phyloP scores from a whole-genome alignment of 2,329 filamentous ascomycete species.

The Alternaria triticina region DNA sequence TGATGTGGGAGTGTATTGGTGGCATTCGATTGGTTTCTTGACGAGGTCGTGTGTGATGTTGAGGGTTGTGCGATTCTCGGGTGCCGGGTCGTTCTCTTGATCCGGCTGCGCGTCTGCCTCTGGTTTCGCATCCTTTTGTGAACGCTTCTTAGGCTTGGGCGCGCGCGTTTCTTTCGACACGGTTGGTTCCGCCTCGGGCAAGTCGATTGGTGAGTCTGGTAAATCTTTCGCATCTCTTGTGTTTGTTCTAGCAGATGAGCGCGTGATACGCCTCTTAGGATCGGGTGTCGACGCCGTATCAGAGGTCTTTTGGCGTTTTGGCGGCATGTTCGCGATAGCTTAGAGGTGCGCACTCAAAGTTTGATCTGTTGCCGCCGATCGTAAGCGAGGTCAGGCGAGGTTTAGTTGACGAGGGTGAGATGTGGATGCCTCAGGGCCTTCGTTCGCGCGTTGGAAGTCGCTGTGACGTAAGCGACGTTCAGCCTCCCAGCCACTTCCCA shows the following conservation, averaged over 20 bases:
- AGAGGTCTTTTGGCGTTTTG: slow-evolving; percentile 9
- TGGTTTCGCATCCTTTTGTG: neutral
- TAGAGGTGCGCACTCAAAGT: neutral
- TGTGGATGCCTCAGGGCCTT: neutral
- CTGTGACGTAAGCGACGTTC: neutral
- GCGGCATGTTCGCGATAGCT: neutral
- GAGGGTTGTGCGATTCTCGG: neutral
- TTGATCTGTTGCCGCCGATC: neutral
- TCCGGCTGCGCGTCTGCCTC: neutral
- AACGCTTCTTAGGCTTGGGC: rapidly evolving
- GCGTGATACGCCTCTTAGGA: slow-evolving; percentile 15
- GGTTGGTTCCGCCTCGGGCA: neutral
- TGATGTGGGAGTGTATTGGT: slow-evolving; percentile 15
- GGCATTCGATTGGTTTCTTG: slow-evolving; percentile 31
- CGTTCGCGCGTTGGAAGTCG: too few species aligned
- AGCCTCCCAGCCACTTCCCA: slow-evolving; percentile 2
- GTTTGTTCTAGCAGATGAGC: slow-evolving; percentile 9
- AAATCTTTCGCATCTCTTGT: neutral
- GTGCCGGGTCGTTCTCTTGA: neutral
- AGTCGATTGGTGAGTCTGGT: neutral
- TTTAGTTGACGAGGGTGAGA: too few species aligned
- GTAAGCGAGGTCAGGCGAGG: neutral
- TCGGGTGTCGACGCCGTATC: neutral
- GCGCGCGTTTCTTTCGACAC: rapidly evolving
- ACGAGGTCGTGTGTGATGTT: slow-evolving; percentile 20